Conservation (phyloP, 2,329 filamentous ascomycete genomes). For the Teratosphaeria gauchensis region DNA sequence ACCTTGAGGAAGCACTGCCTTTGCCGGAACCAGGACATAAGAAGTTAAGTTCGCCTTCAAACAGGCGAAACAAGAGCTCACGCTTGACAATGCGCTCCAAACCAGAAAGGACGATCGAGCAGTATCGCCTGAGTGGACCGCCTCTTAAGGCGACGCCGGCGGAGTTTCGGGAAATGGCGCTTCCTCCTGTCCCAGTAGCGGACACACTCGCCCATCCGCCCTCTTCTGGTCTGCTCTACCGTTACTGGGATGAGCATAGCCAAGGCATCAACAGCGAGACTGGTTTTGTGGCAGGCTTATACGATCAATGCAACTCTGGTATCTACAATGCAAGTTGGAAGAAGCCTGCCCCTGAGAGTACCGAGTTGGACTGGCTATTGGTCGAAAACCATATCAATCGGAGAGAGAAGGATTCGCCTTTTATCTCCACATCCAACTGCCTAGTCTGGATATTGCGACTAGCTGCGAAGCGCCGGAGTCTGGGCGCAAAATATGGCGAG, state of each 20-base stretch:
- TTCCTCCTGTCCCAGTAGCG: slow-evolving; percentile 1
- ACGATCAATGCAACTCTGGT: slow-evolving; percentile 1
- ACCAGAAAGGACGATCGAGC: not conserved
- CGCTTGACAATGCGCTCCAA: not conserved
- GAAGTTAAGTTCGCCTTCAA: not conserved
- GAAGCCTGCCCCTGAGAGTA: slow-evolving; percentile 1
- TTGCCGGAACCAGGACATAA: not conserved
- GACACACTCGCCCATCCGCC: not conserved
- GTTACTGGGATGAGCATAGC: slow-evolving; percentile 4
- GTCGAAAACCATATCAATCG: slow-evolving; percentile 3
- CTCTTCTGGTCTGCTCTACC: not conserved
- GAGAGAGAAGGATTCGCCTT: slow-evolving; percentile 2
- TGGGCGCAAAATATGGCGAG: not conserved
- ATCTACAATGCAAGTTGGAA: not conserved
- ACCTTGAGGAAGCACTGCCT: not conserved
- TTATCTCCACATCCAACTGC: slow-evolving; percentile 5
- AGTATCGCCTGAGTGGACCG: not conserved
- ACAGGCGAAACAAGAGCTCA: too few species aligned
- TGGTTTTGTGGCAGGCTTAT: slow-evolving; percentile 4
- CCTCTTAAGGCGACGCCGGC: not conserved
- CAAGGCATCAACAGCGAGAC: not conserved
- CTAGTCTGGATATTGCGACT: not conserved
- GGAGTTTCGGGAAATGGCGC: not conserved
- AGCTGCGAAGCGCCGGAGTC: not conserved
- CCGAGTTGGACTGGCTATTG: not conserved